phyloP scores from a whole-genome alignment of 306 rosid genomes.

The Cucumis hystrix region DNA sequence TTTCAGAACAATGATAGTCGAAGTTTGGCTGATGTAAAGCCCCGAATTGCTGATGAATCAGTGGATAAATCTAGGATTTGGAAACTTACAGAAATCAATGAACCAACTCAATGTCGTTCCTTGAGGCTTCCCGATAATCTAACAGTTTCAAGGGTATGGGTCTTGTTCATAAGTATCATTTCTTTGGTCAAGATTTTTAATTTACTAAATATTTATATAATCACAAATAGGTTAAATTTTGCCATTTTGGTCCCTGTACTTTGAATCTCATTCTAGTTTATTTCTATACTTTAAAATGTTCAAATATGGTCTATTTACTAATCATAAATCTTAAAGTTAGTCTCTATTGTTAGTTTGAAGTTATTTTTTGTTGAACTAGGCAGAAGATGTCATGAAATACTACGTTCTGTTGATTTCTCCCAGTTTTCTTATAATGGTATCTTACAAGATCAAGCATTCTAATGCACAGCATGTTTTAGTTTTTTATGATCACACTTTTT shows the following conservation, averaged over 20 bases:
- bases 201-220: too few species aligned
- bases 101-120: constrained; percentile 73
- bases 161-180: not conserved
- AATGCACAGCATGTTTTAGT: not conserved
- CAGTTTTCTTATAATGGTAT: not conserved
- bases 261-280: not conserved
- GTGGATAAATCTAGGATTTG: constrained; percentile 79
- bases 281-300: too few species aligned
- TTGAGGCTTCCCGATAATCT: constrained; percentile 76
- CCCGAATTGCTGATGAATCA: constrained; percentile 76
- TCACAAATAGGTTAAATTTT: not conserved
- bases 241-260: not conserved
- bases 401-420: not conserved
- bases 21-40: constrained; percentile 77
- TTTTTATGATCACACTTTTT: not conserved
- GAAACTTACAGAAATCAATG: constrained; percentile 81
- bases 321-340: not conserved
- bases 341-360: not conserved
- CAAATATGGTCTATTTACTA: not conserved
- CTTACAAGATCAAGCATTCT: not conserved
- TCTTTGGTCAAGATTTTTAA: not conserved
- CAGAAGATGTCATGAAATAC: not conserved
- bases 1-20: constrained; percentile 71
- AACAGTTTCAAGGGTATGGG: constrained; percentile 63
- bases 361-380: not conserved